Conservation (phyloP, 495 filamentous ascomycete species). For the Rostrohypoxylon terebratum region DNA sequence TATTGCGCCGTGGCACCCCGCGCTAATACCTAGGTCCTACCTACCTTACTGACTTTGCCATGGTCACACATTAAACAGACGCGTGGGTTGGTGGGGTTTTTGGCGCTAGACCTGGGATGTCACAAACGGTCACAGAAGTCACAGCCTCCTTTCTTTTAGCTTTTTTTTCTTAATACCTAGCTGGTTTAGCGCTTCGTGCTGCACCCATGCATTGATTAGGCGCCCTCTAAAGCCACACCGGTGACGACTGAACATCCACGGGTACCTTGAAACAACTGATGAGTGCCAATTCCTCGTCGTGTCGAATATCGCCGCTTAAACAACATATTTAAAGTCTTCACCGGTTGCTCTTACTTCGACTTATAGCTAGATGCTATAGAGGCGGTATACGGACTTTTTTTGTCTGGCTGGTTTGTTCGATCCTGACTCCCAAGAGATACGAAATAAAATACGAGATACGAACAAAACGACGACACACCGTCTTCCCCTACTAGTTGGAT, state of each 20-base stretch:
- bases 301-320: neutral
- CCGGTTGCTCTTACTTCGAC: neutral
- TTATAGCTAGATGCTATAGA: neutral
- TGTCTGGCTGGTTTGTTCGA: neutral
- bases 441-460: neutral
- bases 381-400: neutral
- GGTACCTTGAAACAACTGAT: neutral
- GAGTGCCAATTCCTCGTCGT: neutral
- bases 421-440: neutral
- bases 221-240: conserved; percentile 23
- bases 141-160: conserved; percentile 45
- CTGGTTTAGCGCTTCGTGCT: conserved; percentile 8
- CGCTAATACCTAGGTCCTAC: too few relatives aligned
- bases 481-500: neutral
- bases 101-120: neutral
- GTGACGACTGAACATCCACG: conserved; percentile 7
- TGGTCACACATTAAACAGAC: neutral
- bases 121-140: conserved; percentile 15
- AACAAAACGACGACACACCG: neutral
- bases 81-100: conserved; percentile 34
- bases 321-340: neutral
- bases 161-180: too few relatives aligned
- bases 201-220: conserved; percentile 8
- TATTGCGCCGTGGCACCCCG: conserved; percentile 38
- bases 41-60: neutral